Percentiles rank a stretch among this genome's conserved stretches.
phyloP scores from a whole-genome alignment of 2,329 filamentous ascomycete species.

The Hortaea werneckii region DNA sequence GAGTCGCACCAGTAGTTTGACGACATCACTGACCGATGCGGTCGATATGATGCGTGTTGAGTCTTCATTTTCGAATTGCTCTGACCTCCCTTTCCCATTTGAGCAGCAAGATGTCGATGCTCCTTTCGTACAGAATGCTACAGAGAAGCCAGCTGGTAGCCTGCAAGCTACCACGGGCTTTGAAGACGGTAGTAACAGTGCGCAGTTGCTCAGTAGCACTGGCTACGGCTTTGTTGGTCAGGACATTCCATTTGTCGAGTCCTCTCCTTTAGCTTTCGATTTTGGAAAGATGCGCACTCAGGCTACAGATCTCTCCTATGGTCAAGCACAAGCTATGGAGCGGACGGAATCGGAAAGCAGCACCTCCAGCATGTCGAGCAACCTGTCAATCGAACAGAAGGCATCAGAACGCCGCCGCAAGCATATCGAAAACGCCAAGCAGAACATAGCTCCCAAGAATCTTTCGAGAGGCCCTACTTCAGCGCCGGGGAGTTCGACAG shows the following conservation, averaged over 20 bases:
- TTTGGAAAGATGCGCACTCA: conserved; percentile 10
- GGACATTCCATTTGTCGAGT: conserved; percentile 9
- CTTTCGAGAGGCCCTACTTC: conserved; percentile 8
- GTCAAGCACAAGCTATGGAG: conserved; percentile 13
- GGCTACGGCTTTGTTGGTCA: conserved; percentile 18
- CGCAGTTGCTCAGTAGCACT: conserved; percentile 16
- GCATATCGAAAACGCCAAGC: conserved; percentile 21
- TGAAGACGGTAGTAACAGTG: conserved; percentile 11
- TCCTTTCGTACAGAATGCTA: conserved; percentile 16
- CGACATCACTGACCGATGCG: conserved; percentile 29
- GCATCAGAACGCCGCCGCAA: conserved; percentile 19
- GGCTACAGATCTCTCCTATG: conserved; percentile 3
- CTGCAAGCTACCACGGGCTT: conserved; percentile 14
- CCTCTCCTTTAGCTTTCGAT: conserved; percentile 11
- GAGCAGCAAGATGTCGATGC: conserved; percentile 10
- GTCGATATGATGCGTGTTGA: conserved; percentile 36
- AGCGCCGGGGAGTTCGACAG: background rate
- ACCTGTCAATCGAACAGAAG: conserved; percentile 10
- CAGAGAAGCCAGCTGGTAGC: conserved; percentile 15
- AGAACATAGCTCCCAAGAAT: conserved; percentile 18
- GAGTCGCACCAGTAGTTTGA: conserved; percentile 37
- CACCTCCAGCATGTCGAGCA: conserved; percentile 8
- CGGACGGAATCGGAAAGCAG: conserved; percentile 14
- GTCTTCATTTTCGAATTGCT: conserved; percentile 27
- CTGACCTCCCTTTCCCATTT: conserved; percentile 12